Evolutionary conservation across 305 asterid genomes (phyloP), one percentile per base, ranked within the genome.

Genomic region (Galium porrigens): DNA sequence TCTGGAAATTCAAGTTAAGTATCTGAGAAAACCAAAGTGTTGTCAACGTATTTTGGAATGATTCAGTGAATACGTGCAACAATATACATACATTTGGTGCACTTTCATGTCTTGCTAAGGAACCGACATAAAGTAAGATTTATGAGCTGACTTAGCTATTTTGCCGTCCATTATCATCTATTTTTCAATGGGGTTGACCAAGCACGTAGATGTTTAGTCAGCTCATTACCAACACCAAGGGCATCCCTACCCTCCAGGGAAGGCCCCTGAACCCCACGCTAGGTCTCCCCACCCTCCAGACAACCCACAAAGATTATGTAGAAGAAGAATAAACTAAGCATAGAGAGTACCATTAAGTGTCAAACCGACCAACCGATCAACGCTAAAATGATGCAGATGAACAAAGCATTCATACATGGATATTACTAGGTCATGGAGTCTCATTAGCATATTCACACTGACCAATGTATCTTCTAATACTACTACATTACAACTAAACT

Each of bases 21-120:
- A 17, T 11, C 10, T 2, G 0, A 15, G 7, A 6, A 58, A 32
- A 29, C 25, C 1, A 57, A 42, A 22, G 10, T 58, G 33, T 27
- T 22, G 20, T 44, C 32, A 5, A 58, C 59, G 20, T 9, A 18
- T 12, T 1, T 51, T 55, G 22, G 58, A 55, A 32, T n/a, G 64
- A 7, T 54, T 14, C 27, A 17, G 62, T 41, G 55, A 56, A 29
- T 14, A 32, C 36, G 57, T 42, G 68, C 32, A 60, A 48, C 22
- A 1, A 15, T 51, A n/a, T 22, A 39, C 36, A 30, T 15, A 44
- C 51, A 44, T 44, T 44, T 44, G 51, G n/a, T 66, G 22, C 46
- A 61, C 73, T 69, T 61, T 39, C 39, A 25, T 53, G 56, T 52
- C 56, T 37, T 61, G 54, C 22, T 14, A 61, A 61, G 67, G 48